phyloP scores from a whole-genome alignment of 129 eudicot genomes.

The Centella asiatica region DNA sequence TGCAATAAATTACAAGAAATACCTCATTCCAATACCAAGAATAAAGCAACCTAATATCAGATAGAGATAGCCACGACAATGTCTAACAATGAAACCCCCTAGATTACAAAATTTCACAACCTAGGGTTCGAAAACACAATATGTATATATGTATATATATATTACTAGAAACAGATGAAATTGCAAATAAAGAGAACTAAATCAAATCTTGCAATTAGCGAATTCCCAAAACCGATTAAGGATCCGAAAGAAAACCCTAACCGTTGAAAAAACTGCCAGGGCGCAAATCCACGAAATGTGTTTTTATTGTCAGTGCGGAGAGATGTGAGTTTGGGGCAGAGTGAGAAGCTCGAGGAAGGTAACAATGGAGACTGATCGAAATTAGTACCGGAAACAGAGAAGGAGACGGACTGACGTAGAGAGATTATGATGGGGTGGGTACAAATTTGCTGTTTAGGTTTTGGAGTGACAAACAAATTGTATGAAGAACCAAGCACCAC shows the following conservation, averaged over 20 bases:
- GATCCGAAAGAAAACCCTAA: conserved; percentile 20
- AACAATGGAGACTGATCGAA: too few relatives aligned
- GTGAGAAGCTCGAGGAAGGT: too few relatives aligned
- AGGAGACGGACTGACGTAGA: not conserved
- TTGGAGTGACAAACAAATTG: conserved; percentile 12
- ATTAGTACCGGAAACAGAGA: too few relatives aligned
- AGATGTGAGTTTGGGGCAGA: too few relatives aligned
- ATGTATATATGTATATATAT: too few relatives aligned
- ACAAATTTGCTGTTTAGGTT: conserved; percentile 2
- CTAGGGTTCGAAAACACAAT: conserved; percentile 1
- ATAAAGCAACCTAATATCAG: not conserved
- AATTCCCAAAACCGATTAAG: not conserved
- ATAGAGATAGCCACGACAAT: not conserved
- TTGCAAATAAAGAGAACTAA: not conserved
- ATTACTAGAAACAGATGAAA: not conserved
- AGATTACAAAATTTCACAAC: not conserved
- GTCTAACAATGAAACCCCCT: not conserved
- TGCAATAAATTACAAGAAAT: not conserved
- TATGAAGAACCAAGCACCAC: conserved; percentile 7
- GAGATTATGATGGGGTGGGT: not conserved
- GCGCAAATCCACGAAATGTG: too few relatives aligned
- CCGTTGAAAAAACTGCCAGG: conserved; percentile 16
- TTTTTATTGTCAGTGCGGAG: too few relatives aligned
- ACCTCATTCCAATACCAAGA: not conserved
- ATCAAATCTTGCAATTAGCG: not conserved